phyloP scores from a whole-genome alignment of 805 yeast species.

The Myxozyma udenii region DNA sequence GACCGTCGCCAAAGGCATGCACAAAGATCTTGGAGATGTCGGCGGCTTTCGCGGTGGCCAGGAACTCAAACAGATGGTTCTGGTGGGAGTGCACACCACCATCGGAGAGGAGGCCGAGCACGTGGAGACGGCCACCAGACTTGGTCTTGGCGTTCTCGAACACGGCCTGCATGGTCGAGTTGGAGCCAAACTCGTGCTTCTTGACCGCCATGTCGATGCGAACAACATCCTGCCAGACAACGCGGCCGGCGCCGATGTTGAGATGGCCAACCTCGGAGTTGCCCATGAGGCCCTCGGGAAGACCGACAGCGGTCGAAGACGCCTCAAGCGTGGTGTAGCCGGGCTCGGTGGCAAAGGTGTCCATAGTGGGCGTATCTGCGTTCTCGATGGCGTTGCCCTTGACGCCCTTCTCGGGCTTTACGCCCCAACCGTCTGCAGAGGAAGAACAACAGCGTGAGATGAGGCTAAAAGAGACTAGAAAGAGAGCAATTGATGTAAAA shows the following conservation, averaged over 20 bases:
- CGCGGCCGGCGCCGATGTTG: conserved; percentile 33
- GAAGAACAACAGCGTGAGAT: neutral
- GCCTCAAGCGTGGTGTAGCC: conserved; percentile 30
- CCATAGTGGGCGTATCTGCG: conserved; percentile 31
- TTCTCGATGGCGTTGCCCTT: conserved; percentile 30
- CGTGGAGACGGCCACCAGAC: conserved; percentile 26
- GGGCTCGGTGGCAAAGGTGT: conserved; percentile 15
- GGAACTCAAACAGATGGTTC: conserved; percentile 29
- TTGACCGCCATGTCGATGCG: conserved; percentile 31
- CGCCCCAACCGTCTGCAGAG: conserved; percentile 29
- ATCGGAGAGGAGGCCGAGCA: conserved; percentile 29
- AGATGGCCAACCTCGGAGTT: conserved; percentile 33
- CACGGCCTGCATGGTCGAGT: conserved; percentile 14
- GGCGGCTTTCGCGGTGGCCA: conserved; percentile 24
- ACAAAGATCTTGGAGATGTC: conserved; percentile 27
- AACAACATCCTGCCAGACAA: conserved; percentile 33
- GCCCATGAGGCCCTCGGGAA: conserved; percentile 33
- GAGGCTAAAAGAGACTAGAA: neutral
- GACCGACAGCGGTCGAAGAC: conserved; percentile 30
- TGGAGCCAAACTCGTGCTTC: conserved; percentile 25
- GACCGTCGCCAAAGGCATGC: conserved; percentile 32
- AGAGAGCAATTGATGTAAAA: too few species aligned
- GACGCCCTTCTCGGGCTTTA: conserved; percentile 21
- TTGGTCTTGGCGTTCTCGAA: conserved; percentile 25
- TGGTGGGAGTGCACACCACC: conserved; percentile 33